Base-by-base conservation (phyloP, 352 stramenopile species). In the Pythium chondricola region DNA sequence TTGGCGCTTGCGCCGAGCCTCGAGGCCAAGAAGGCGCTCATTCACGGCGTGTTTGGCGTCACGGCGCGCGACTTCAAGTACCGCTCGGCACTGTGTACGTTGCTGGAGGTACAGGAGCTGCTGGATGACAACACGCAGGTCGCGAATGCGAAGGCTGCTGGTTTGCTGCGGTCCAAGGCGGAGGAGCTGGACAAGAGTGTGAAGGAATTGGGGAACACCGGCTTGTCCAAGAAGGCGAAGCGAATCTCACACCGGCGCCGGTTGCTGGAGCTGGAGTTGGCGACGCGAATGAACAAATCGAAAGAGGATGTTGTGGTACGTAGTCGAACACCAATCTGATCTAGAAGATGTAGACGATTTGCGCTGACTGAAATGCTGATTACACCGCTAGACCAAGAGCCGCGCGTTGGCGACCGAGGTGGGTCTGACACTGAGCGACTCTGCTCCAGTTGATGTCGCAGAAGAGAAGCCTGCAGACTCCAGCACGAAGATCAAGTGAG, bases 241-340 rank as follows among this genome's bases (percentile, higher is more conserved):
- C 65, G 71, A 13, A 55, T 83, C 32, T 41, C 56, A 18, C 44
- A 63, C n/a, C 67, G 71, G 7, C 56, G 58, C 3, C 20, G 58
- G 29, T 18, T 83, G 33, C 48, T 81, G 22, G 54, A 74, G 41
- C 51, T 84, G 31, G 72, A 84, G 20, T 35, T 76, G 1, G 43
- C 46, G 20, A 67, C 50, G 43, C 69, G 58, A 35, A 32, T 79
- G 8, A 57, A 54, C 24, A 66, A 51, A 39, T 20, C 9, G 9
- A 13, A 54, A 4, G 41, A 33, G 37, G 20, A 30, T 7, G 48
- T 60, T 11, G 38, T 36, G 54, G 35, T 58, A 63, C 3, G 56
- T 39, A 52, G 24, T n/a, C n/a, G n/a, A n/a, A n/a, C n/a, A n/a
- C n/a, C n/a, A n/a, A n/a, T n/a, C n/a, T n/a, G n/a, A n/a, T n/a